Conservation (phyloP, 2,329 filamentous ascomycete species). For the Claviceps capensis region DNA sequence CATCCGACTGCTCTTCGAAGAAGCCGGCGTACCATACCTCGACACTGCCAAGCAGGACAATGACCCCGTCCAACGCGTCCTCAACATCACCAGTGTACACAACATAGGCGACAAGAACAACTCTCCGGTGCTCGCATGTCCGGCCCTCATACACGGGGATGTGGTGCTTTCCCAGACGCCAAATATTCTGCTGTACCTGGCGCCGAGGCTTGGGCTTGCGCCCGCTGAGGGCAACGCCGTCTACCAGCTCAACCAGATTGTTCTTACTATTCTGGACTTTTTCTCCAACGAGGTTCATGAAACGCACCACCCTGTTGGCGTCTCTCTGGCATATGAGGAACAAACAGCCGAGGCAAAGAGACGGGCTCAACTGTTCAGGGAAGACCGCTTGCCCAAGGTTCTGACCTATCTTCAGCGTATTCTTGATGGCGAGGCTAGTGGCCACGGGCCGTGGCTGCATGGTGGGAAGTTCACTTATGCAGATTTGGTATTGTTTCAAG, state of each 20-base stretch:
- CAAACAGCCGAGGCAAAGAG: constrained; percentile 54
- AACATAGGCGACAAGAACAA: constrained; percentile 40
- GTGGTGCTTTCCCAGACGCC: constrained; percentile 55
- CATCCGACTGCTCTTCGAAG: constrained; percentile 60
- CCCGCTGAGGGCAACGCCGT: constrained; percentile 27
- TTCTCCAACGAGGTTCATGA: constrained; percentile 61
- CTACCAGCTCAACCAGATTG: constrained; percentile 48
- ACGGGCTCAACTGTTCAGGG: constrained; percentile 42
- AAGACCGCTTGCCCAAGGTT: constrained; percentile 56
- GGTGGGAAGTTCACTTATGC: constrained; percentile 54
- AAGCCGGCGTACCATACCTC: constrained; percentile 47
- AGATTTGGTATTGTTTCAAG: constrained; percentile 61
- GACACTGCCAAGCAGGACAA: constrained; percentile 33
- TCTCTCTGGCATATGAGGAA: constrained; percentile 53
- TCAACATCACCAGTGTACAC: constrained; percentile 29
- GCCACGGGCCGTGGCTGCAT: constrained; percentile 51
- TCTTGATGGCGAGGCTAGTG: constrained; percentile 39
- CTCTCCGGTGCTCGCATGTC: constrained; percentile 53
- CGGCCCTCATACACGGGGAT: constrained; percentile 48
- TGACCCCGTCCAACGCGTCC: constrained; percentile 37
- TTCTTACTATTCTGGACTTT: constrained; percentile 56
- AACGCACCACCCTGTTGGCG: constrained; percentile 57
- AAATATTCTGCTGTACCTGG: constrained; percentile 61
- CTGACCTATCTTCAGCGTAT: constrained; percentile 57
- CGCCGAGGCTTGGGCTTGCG: constrained; percentile 42